Evolutionary conservation across 176 grass and related monocot genomes (phyloP).

Genomic region (Hsuehochloa calcarea): DNA sequence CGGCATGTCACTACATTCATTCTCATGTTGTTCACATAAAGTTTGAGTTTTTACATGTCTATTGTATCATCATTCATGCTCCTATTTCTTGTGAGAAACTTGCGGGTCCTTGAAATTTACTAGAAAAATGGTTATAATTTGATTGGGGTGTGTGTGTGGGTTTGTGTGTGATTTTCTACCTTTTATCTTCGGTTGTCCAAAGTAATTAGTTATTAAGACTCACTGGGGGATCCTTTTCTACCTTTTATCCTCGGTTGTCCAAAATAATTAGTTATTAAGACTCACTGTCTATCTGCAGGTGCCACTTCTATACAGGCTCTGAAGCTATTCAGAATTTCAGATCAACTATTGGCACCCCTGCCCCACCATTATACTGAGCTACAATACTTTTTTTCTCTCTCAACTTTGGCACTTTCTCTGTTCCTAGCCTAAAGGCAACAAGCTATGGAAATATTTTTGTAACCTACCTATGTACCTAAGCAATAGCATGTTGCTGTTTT

Average conservation of each 20-base stretch:
- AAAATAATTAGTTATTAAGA: neutral
- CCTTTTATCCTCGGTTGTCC: neutral
- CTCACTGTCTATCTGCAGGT: neutral
- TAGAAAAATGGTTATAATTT: neutral
- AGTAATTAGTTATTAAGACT: neutral
- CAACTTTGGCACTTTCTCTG: neutral
- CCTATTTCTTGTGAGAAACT: constrained; percentile 9
- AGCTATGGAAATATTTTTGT: neutral
- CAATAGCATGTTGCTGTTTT: constrained; percentile 4
- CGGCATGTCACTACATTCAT: neutral
- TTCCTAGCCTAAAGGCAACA: neutral
- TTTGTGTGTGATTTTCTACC: neutral
- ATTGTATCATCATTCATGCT: neutral
- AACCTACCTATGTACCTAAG: neutral
- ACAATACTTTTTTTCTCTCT: neutral
- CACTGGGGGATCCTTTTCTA: neutral
- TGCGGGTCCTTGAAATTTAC: neutral
- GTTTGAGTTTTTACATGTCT: neutral
- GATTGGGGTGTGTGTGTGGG: neutral
- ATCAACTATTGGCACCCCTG: constrained; percentile 18
- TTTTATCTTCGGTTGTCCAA: neutral
- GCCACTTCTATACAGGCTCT: neutral
- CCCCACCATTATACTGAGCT: constrained; percentile 19
- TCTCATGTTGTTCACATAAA: neutral
- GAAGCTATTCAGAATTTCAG: constrained; percentile 18